Evolutionary conservation across 23 red algal species (phyloP), one percentile per base, ranked within the genome.

Genomic region (Gracilaria gracilis): DNA sequence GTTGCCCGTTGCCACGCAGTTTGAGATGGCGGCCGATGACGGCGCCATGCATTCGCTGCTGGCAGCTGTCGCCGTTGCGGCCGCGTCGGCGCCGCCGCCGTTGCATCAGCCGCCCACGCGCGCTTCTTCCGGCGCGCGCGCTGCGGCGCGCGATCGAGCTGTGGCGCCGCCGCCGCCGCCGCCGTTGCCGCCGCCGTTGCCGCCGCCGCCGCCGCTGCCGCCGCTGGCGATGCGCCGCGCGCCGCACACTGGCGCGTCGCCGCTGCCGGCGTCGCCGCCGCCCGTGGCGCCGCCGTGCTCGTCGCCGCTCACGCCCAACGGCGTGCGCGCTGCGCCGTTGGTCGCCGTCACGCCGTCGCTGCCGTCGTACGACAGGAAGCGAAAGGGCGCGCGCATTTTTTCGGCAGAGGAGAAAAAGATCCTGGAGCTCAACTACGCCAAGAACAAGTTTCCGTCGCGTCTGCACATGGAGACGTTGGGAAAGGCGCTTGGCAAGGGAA

Each of bases 331-430:
- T 47, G 12, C 83, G 4, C 83, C 54, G 5, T 34, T 72, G 9
- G 37, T 57, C 20, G 37, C 83, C 20, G 35, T 74, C 49, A 66
- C 79, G 55, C 67, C 83, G 8, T 28, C 83, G 0, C 72, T 77
- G 40, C 72, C 72, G 23, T 15, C 83, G 24, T 87, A 58, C 23
- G 61, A 70, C 9, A 58, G 39, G 47, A 73, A 73, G 49, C 78
- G 80, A 34, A 92, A 92, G 29, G 89, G 89, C 20, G 77, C 89
- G 8, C 89, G 89, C 89, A 77, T 92, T 64, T 92, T 92, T 76
- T 74, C 79, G 23, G 79, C 89, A 15, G 37, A 57, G 13, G 89
- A 92, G 37, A 83, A 84, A 35, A 76, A 58, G 34, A 61, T 92
- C 64, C 80, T 92, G 25, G 77, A 92, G 79, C 42, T 79, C 54